Percentiles rank a stretch among this genome's conserved stretches.
These are phyloP conservation scores for Paramecium octaurelia DNA, from an alignment of 73 alveolate species.

Conservation along the genomic window DNA sequence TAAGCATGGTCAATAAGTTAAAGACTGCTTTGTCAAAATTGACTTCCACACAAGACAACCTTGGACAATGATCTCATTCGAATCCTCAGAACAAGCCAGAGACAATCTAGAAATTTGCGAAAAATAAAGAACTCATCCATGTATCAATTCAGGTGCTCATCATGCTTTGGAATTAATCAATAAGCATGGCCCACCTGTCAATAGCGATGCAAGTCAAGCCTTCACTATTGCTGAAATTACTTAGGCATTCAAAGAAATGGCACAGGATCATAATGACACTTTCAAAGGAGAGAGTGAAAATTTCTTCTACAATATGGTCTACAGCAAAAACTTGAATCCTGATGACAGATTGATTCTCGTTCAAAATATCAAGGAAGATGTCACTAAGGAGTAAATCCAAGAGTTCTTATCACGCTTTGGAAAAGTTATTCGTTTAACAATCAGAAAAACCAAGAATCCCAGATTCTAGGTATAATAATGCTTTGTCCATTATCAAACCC, in stretches of 20 bases:
- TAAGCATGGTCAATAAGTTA: neutral
- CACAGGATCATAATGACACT: neutral
- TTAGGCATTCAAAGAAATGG: neutral
- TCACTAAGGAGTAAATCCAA: neutral
- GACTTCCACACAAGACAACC: constrained; percentile 25
- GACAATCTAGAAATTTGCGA: constrained; percentile 14
- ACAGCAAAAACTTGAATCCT: constrained; percentile 39
- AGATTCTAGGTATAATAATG: constrained; percentile 25
- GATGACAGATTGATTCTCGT: constrained; percentile 42
- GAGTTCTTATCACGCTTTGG: constrained; percentile 30
- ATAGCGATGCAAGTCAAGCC: neutral
- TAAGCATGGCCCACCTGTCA: neutral
- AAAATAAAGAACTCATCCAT: neutral
- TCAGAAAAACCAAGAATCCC: constrained; percentile 31
- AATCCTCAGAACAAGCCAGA: constrained; percentile 15
- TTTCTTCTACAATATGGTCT: constrained; percentile 15
- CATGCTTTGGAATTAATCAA: constrained; percentile 2
- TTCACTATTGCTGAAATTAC: neutral
- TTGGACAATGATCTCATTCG: constrained; percentile 30
- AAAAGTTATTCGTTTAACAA: constrained; percentile 19
- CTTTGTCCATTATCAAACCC: constrained; percentile 16
- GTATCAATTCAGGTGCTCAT: constrained; percentile 29
- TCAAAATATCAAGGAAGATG: constrained; percentile 29
- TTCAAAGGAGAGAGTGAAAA: constrained; percentile 40
- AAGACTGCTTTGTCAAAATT: constrained; percentile 40